Evolutionary conservation across 805 yeast species (phyloP), one percentile per base, ranked within the genome.

Genomic region (Yarrowia porcina): DNA sequence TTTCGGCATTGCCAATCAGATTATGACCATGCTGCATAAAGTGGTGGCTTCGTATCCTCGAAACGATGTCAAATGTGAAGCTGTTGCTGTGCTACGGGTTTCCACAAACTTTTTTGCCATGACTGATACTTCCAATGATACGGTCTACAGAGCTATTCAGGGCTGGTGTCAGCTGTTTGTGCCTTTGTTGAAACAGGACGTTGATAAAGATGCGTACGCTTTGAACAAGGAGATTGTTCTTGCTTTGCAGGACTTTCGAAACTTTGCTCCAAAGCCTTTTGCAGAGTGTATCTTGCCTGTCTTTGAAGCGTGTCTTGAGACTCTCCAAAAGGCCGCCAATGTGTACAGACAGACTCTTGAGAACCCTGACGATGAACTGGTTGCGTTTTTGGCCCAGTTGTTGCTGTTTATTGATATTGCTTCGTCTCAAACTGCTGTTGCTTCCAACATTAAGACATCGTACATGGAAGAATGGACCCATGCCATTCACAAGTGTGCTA

Each of bases 1-100:
- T 71, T 89, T 91, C 78, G 87, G 83, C 61, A 87, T 83, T 11
- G 89, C 88, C 1, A 61, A 63, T 18, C 59, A 60, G 12, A 64
- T 73, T 2, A 47, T 71, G 47, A 56, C 61, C 15, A 39, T 38
- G 49, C 21, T 56, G 17, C 61, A 56, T 49, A 28, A 41, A 15
- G 36, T 41, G 28, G 49, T 56, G 28, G 21, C 59, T 0, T 18
- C 42, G 30, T 50, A 50, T 41, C 50, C 18, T 2, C 42, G 41
- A 30, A 63, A 57, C 44, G 64, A 25, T 11, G 52, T 65, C 21
- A 56, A 66, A 4, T 56, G 68, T 66, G 57, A 65, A 13, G 73
- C 76, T 0, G 65, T 76, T 4, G 70, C 70, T 52, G 73, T 75
- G 44, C 74, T 71, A 65, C 68, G 70, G 13, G 71, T 72, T 12